A percentile compares a stretch with the other conserved stretches of the same genome.
phyloP scores from a whole-genome alignment of 768 basidiomycete genomes.

The Astraeus odoratus region DNA sequence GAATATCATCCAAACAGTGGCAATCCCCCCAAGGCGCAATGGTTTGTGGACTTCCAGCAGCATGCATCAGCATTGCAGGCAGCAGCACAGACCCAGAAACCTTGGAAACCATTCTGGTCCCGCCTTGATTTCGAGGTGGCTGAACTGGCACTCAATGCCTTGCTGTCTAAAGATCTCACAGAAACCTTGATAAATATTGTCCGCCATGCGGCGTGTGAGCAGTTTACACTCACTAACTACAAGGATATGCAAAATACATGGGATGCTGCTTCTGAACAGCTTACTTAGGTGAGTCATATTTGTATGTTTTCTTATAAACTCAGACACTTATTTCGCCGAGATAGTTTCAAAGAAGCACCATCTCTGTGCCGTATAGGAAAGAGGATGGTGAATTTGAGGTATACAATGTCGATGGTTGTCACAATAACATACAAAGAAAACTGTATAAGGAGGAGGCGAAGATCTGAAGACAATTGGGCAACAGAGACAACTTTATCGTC shows the following conservation, averaged over 20 bases:
- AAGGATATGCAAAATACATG: neutral
- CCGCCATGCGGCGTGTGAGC: neutral
- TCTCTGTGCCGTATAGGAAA: neutral
- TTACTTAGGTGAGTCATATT: neutral
- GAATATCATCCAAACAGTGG: constrained; percentile 6
- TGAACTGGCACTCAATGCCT: constrained; percentile 1
- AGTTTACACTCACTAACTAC: neutral
- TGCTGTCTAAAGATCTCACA: neutral
- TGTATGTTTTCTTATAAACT: neutral
- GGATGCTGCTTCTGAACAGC: neutral
- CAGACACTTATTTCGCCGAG: constrained; percentile 46
- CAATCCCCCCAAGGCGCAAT: neutral
- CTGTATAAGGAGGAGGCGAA: no score
- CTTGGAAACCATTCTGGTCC: constrained; percentile 3
- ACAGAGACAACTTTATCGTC: no score
- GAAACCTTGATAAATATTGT: neutral
- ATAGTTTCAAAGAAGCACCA: constrained; percentile 35
- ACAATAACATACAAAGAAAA: neutral
- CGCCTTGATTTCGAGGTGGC: constrained; percentile 4
- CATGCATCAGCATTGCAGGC: no score
- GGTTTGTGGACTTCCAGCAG: constrained; percentile 3
- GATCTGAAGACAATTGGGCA: no score
- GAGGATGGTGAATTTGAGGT: neutral
- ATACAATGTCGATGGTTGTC: neutral
- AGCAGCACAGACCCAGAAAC: no score